Conservation (phyloP, 441 rosid species). For the Dalechampia spathulata region DNA sequence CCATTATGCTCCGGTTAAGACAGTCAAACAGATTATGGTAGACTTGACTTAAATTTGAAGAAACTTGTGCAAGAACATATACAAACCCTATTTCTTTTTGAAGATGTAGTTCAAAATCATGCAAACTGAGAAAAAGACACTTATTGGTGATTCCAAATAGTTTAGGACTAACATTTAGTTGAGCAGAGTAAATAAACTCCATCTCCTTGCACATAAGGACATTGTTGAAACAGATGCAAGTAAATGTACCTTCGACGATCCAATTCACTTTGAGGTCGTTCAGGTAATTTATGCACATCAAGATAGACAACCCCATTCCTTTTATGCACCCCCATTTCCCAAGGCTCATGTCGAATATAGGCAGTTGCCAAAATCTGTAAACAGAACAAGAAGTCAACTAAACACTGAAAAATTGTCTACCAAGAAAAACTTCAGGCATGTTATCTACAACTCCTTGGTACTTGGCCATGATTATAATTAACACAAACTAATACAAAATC, state of each 20-base stretch:
- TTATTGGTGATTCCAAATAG: no score
- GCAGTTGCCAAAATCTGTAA: conserved; percentile 80
- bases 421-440: not conserved
- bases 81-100: no score
- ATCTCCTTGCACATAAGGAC: no score
- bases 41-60: no score
- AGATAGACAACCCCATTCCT: conserved; percentile 89
- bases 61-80: no score
- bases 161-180: no score
- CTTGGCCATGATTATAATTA: not conserved
- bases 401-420: not conserved
- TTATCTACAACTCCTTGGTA: not conserved
- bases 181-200: no score
- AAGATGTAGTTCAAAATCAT: no score
- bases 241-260: conserved; percentile 68
- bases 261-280: conserved; percentile 73
- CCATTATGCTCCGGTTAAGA: no score
- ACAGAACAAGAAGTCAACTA: conserved; percentile 3
- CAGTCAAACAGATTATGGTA: no score
- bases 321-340: conserved; percentile 99
- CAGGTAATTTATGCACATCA: conserved; percentile 92
- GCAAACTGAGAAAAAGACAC: no score
- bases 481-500: not conserved
- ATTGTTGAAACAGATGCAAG: not conserved
- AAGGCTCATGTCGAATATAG: conserved; percentile 72